Base-by-base conservation (phyloP, 768 basidiomycete species). In the Mycena sanguinolenta region DNA sequence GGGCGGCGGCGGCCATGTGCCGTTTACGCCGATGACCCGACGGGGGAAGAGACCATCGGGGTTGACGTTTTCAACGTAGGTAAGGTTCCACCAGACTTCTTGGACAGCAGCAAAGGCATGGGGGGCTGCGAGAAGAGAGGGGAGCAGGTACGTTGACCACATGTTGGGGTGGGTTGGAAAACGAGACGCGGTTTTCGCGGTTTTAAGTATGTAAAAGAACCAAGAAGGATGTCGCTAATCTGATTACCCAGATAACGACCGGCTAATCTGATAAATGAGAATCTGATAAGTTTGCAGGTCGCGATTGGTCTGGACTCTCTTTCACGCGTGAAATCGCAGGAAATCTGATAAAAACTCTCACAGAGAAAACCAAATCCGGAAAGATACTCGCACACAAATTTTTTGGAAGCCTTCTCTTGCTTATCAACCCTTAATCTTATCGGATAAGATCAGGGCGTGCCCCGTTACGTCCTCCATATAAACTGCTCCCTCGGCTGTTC, bases 1-100 rank as follows among this genome's bases (percentile, higher is more conserved):
- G 0, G 95, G 91, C 0, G 97, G 97, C 2, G 95, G 95, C 92
- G 97, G 97, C 97, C 97, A 99, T 7, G 94, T 92, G 23, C 90
- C 89, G 77, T 98, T 98, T 59, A 98, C 90, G 62, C 96, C 96
- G 58, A 98, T 89, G 58, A 90, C 95, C 12, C 90, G 84, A 57
- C 97, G 90, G 16, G 89, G 83, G 60, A 82, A 88, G 60, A 96
- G 88, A 7, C 93, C 95, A 77, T 97, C 96, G 2, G 97, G 97
- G 80, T 91, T 95, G 54, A 88, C 92, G 69, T 90, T 80, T 30
- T 90, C 80, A 63, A 95, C 91, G 69, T 95, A 97, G 58, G 95
- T 92, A 80, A 98, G 86, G 79, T 98, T 92, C 96, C 96, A 97
- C 94, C 94, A 95, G 17, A 89, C 65, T 75, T 95, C 94, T 2